Evolutionary conservation across 1,284 basidiomycete species (phyloP).

Genomic region (Cutaneotrichosporon arboriforme): DNA sequence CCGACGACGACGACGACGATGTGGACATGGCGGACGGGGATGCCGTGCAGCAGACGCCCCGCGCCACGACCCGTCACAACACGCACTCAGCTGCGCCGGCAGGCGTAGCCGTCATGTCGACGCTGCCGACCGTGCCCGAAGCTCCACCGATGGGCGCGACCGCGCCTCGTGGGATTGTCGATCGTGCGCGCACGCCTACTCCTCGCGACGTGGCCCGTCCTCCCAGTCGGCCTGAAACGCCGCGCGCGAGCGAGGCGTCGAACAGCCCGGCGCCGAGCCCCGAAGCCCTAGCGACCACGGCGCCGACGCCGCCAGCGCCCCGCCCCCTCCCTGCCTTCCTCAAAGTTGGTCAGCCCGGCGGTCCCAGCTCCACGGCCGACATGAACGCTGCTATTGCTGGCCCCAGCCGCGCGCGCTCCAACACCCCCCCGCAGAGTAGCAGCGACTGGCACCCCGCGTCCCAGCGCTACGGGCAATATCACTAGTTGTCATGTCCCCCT

Average conservation of each 20-base stretch:
- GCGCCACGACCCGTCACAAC: background rate
- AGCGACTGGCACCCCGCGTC: background rate
- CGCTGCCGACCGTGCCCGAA: background rate
- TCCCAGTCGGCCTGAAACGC: background rate
- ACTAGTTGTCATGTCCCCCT: background rate
- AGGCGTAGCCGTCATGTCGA: background rate
- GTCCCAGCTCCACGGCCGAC: conserved; percentile 10
- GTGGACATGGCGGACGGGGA: conserved; percentile 3
- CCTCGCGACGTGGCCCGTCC: background rate
- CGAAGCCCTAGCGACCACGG: background rate
- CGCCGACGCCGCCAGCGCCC: background rate
- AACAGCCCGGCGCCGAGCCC: background rate
- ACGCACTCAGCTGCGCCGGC: background rate
- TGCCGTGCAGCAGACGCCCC: conserved; percentile 5
- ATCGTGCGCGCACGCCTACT: background rate
- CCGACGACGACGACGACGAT: conserved; percentile 16
- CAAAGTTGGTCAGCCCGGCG: conserved; percentile 8
- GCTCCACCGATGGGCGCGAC: background rate
- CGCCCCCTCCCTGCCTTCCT: conserved; percentile 12
- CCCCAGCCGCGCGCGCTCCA: background rate
- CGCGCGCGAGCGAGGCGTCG: background rate
- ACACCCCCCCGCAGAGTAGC: background rate
- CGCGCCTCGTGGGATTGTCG: background rate
- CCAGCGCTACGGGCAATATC: background rate
- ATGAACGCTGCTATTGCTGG: conserved; percentile 18